Conservation (phyloP, 2,329 filamentous ascomycete genomes). For the Huntiella bhutanensis region DNA sequence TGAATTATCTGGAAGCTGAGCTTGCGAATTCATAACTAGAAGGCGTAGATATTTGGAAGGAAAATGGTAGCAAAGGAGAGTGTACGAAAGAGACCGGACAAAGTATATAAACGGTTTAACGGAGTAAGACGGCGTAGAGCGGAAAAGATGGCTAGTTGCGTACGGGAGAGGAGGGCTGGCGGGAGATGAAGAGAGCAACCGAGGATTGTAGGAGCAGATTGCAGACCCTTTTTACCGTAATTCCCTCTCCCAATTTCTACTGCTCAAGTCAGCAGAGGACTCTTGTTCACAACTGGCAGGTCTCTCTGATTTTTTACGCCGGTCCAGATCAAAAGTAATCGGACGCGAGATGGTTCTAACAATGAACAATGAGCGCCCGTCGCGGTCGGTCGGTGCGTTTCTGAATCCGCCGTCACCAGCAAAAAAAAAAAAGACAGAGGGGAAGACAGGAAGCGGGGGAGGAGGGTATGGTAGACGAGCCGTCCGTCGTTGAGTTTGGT, state of each 20-base stretch:
- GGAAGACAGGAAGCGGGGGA: too few species aligned
- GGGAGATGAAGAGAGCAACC: not conserved
- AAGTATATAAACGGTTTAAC: too few species aligned
- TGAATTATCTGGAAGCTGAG: not conserved
- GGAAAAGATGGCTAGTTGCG: too few species aligned
- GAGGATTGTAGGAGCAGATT: constrained; percentile 3
- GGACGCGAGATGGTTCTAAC: constrained; percentile 5
- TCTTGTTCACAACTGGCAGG: not conserved
- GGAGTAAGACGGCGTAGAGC: not conserved
- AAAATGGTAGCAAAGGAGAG: too few species aligned
- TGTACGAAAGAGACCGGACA: too few species aligned
- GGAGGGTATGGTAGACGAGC: too few species aligned
- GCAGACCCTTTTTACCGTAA: not conserved
- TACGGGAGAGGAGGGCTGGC: not conserved
- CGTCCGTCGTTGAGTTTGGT: too few species aligned
- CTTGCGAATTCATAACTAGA: constrained; percentile 1
- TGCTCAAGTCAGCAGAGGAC: constrained; percentile 3
- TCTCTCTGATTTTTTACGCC: constrained; percentile 1
- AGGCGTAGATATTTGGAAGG: not conserved
- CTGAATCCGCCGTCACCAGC: not conserved
- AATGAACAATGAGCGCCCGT: constrained; percentile 7
- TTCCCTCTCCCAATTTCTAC: constrained; percentile 8
- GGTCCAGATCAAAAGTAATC: constrained; percentile 10
- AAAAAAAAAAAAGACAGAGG: too few species aligned
- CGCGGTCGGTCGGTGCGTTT: constrained; percentile 7